Conservation (phyloP, 495 filamentous ascomycete genomes). For the Cercophora sp. region DNA sequence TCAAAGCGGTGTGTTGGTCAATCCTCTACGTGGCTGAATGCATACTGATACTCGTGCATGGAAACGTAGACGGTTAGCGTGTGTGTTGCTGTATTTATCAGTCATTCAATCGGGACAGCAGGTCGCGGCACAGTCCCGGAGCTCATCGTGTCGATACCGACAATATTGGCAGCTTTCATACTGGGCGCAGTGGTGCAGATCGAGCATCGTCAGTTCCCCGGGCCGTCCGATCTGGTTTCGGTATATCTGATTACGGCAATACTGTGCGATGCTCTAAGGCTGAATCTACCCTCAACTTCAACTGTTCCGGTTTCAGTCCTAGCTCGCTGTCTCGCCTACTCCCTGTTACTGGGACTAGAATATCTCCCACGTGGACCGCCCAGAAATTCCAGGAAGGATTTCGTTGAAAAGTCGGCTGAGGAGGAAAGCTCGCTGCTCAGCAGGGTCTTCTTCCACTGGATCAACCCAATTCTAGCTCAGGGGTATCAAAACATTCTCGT, state of each 20-base stretch:
- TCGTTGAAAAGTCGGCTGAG: slow-evolving; percentile 28
- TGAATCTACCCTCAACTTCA: slow-evolving; percentile 11
- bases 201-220: slow-evolving; percentile 7
- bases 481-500: slow-evolving; percentile 45
- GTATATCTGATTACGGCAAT: slow-evolving; percentile 15
- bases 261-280: slow-evolving; percentile 9
- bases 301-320: neutral
- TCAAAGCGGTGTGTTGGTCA: neutral
- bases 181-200: neutral
- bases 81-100: no score
- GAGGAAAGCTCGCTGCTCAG: slow-evolving; percentile 43
- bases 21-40: no score
- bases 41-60: no score
- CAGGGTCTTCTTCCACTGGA: slow-evolving; percentile 57
- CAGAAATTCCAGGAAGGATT: neutral
- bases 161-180: neutral
- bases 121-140: no score
- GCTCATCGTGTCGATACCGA: no score
- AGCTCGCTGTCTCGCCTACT: neutral
- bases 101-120: no score
- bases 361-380: neutral
- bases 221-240: slow-evolving; percentile 14
- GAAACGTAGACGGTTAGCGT: no score
- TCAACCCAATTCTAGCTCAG: slow-evolving; percentile 52
- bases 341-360: slow-evolving; percentile 11